Evolutionary conservation across 2,329 filamentous ascomycete species (phyloP).

Genomic region (Whalleya microplaca): DNA sequence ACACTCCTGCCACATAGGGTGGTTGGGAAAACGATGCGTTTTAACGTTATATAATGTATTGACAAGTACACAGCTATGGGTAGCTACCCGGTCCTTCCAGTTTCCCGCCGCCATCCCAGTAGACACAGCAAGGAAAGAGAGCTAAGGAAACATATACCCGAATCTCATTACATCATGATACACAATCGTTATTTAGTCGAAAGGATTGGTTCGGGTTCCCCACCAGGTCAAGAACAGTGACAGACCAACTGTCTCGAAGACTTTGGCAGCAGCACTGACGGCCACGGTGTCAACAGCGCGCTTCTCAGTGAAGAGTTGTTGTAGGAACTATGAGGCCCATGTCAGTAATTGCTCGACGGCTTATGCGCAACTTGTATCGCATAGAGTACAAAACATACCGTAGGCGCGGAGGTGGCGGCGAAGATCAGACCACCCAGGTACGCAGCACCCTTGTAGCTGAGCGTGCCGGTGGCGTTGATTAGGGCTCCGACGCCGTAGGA

Average conservation of each 20-base stretch:
- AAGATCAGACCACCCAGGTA: conserved; percentile 93
- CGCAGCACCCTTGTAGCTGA: conserved; percentile 95
- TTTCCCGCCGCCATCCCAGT: conserved; percentile 2
- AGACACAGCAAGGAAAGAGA: conserved; percentile 11
- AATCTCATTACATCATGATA: conserved; percentile 17
- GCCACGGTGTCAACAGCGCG: conserved; percentile 88
- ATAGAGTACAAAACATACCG: conserved; percentile 73
- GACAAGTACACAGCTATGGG: conserved; percentile 11
- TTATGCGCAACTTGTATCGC: no score
- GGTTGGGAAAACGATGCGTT: neutral
- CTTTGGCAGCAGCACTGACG: conserved; percentile 79
- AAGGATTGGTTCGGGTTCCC: conserved; percentile 93
- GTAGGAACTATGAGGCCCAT: conserved; percentile 67
- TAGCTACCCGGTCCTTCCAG: neutral
- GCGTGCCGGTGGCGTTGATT: conserved; percentile 91
- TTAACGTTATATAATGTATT: neutral
- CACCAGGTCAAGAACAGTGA: conserved; percentile 95
- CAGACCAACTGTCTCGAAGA: conserved; percentile 91
- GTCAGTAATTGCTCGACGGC: neutral
- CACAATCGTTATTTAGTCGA: conserved; percentile 62
- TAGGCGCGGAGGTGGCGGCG: conserved; percentile 84
- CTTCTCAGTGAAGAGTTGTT: conserved; percentile 88
- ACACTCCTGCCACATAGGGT: no score
- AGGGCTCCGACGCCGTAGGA: conserved; percentile 87
- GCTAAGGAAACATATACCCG: conserved; percentile 24